Evolutionary conservation across 2,329 filamentous ascomycete genomes (phyloP).

Genomic region (Trichoderma sp.): DNA sequence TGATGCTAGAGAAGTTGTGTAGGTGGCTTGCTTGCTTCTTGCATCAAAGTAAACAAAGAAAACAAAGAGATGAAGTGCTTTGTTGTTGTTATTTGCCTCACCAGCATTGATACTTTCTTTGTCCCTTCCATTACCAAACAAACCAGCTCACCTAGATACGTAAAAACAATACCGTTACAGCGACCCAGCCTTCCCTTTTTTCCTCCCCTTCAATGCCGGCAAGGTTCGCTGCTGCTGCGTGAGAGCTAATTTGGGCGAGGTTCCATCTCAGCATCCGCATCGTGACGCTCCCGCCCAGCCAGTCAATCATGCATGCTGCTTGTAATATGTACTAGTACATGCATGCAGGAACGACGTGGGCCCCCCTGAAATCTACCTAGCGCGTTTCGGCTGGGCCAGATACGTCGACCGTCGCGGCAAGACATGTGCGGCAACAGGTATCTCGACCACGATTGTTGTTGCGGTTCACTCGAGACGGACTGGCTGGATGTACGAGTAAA

Average conservation of each 20-base stretch:
- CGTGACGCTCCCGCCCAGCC: slow-evolving; percentile 3
- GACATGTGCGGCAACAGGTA: slow-evolving; percentile 5
- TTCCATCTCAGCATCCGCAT: not conserved
- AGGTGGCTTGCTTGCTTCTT: not conserved
- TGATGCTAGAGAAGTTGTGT: not conserved
- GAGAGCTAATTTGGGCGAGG: slow-evolving; percentile 14
- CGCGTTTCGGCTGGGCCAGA: slow-evolving; percentile 13
- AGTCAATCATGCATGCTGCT: slow-evolving; percentile 11
- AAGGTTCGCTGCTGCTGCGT: slow-evolving; percentile 7
- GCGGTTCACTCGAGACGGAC: not conserved
- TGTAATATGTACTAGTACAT: slow-evolving; percentile 19
- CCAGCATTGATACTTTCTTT: not conserved
- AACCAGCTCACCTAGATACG: not conserved
- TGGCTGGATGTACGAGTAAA: not conserved
- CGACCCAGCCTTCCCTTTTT: not conserved
- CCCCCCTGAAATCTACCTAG: slow-evolving; percentile 26
- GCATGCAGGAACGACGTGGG: slow-evolving; percentile 34
- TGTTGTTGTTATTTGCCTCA: not conserved
- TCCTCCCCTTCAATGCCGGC: not conserved
- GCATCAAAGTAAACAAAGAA: not conserved
- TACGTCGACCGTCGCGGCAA: slow-evolving; percentile 14
- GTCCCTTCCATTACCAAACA: not conserved
- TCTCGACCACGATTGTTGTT: not conserved
- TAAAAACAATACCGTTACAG: not conserved
- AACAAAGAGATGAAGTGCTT: not conserved